Percentiles rank a stretch among this genome's conserved stretches.
Conservation (phyloP, 1,284 basidiomycete genomes). For the Leucoagaricus sp. region DNA sequence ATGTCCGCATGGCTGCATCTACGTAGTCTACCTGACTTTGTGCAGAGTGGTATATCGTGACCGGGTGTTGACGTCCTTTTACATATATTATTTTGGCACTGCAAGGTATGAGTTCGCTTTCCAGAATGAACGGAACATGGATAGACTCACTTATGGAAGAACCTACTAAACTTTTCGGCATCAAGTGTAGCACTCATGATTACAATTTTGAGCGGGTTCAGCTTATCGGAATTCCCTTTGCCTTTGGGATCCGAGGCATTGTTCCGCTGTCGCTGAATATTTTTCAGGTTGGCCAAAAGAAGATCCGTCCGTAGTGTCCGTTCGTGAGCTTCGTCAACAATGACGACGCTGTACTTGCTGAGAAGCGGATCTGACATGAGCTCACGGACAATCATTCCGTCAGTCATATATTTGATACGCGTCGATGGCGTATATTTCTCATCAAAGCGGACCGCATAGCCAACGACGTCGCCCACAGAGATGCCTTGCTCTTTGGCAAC, state of each 20-base stretch:
- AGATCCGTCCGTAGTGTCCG: slow-evolving; percentile 94
- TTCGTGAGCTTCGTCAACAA: slow-evolving; percentile 98
- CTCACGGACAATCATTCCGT: slow-evolving; percentile 95
- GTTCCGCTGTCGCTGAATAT: slow-evolving; percentile 78
- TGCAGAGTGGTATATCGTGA: slow-evolving; percentile 76
- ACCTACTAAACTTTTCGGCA: slow-evolving; percentile 89
- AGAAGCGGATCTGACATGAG: slow-evolving; percentile 80
- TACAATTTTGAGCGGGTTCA: slow-evolving; percentile 81
- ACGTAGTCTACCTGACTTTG: slow-evolving; percentile 83
- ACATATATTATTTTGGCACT: slow-evolving; percentile 89
- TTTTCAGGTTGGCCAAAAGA: slow-evolving; percentile 89
- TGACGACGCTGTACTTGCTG: slow-evolving; percentile 83
- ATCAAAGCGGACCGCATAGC: slow-evolving; percentile 96
- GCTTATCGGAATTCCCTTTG: slow-evolving; percentile 35
- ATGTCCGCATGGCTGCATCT: slow-evolving; percentile 86
- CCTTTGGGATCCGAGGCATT: slow-evolving; percentile 38
- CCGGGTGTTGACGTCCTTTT: slow-evolving; percentile 92
- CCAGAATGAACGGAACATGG: background rate
- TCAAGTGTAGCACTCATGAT: slow-evolving; percentile 98
- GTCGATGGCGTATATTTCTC: slow-evolving; percentile 74
- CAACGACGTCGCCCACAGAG: slow-evolving; percentile 74
- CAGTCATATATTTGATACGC: slow-evolving; percentile 93
- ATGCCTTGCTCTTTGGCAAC: slow-evolving; percentile 86
- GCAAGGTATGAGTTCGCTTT: background rate
- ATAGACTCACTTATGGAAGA: slow-evolving; percentile 77